These are phyloP conservation scores for Lophiotrema nucula DNA, from an alignment of 495 filamentous ascomycete genomes.

Conservation along the genomic window DNA sequence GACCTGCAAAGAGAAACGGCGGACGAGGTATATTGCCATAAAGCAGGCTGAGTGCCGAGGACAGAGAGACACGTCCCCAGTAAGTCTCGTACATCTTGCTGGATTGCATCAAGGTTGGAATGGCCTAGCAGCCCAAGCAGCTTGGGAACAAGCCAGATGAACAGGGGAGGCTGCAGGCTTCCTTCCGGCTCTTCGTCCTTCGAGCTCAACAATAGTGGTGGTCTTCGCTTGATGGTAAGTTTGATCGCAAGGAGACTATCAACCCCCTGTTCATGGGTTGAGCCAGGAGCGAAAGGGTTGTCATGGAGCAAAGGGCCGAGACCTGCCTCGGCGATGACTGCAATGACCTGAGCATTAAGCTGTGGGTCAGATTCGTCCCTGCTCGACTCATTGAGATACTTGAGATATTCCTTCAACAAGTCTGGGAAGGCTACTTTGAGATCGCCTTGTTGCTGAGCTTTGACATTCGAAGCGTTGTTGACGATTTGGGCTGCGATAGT, in stretches of 20 bases:
- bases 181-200: conserved; percentile 48
- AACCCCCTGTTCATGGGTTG: conserved; percentile 56
- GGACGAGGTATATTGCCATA: conserved; percentile 29
- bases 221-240: conserved; percentile 69
- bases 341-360: conserved; percentile 78
- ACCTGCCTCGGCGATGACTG: conserved; percentile 77
- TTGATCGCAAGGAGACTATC: conserved; percentile 73
- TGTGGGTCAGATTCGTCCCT: conserved; percentile 60
- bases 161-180: conserved; percentile 55
- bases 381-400: conserved; percentile 54
- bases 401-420: conserved; percentile 64
- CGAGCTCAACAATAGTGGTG: conserved; percentile 61
- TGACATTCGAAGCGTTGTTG: conserved; percentile 45
- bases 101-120: conserved; percentile 18
- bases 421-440: conserved; percentile 59
- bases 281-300: conserved; percentile 58
- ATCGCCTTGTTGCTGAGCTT: conserved; percentile 43
- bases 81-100: conserved; percentile 35
- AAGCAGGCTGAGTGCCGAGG: conserved; percentile 9
- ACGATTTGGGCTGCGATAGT: conserved; percentile 55
- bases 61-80: conserved; percentile 17
- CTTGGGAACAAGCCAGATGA: conserved; percentile 74
- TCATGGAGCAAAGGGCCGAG: conserved; percentile 62
- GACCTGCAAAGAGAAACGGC: conserved; percentile 27
- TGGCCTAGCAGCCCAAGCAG: conserved; percentile 57